A percentile compares a stretch with the other conserved stretches of the same genome.
Conservation (phyloP, 495 filamentous ascomycete species). For the Pyrenula massariospora region DNA sequence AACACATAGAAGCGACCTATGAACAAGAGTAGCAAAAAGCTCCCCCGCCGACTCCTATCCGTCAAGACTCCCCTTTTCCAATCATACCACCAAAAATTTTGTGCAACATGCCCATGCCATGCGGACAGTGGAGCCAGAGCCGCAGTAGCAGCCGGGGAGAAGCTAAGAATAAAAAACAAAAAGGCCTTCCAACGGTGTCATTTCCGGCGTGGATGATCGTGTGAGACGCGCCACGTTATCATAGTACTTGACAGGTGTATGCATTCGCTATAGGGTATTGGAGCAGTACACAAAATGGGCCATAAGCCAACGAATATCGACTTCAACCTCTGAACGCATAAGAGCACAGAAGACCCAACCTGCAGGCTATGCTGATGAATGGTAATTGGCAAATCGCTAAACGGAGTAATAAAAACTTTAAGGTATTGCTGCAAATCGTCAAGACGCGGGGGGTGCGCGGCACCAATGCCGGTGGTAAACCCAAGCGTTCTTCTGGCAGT, state of each 20-base stretch:
- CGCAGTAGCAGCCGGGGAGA: too few species aligned
- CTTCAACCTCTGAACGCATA: neutral
- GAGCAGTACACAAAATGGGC: neutral
- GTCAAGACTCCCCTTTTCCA: too few species aligned
- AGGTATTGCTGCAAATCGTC: too few species aligned
- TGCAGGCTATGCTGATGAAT: neutral
- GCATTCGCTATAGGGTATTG: neutral
- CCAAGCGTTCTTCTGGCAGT: conserved; percentile 98
- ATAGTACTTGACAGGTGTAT: neutral
- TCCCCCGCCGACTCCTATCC: too few species aligned
- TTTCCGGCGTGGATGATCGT: neutral
- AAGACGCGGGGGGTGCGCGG: conserved; percentile 6
- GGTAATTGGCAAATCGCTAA: neutral
- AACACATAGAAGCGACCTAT: too few species aligned
- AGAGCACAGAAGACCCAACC: neutral
- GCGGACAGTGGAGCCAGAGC: too few species aligned
- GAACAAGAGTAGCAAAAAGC: too few species aligned
- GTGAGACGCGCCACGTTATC: neutral
- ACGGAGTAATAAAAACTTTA: neutral
- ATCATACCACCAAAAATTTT: too few species aligned
- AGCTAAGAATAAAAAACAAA: too few species aligned
- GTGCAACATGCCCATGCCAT: too few species aligned
- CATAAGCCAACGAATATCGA: neutral
- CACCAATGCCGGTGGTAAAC: conserved; percentile 98
- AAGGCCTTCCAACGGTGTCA: too few species aligned